Conservation (phyloP, 1,139 yeast species). For the Kodamaea plutei region DNA sequence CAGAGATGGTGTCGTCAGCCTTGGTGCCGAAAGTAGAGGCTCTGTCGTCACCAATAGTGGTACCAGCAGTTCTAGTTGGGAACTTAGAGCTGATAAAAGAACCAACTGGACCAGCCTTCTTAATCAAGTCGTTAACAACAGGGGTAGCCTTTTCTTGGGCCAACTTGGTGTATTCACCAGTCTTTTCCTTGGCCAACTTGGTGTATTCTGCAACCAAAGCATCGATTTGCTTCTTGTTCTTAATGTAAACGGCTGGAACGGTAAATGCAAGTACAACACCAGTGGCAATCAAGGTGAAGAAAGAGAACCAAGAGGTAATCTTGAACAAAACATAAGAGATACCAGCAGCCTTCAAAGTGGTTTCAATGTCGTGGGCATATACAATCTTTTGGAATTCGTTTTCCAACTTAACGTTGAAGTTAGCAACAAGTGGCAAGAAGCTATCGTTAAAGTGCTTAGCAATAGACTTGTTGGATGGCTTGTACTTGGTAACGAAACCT, state of each 20-base stretch:
- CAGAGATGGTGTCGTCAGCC: slow-evolving; percentile 21
- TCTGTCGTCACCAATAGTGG: slow-evolving; percentile 54
- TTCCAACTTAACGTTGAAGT: slow-evolving; percentile 41
- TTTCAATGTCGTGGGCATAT: slow-evolving; percentile 62
- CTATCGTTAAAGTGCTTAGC: slow-evolving; percentile 39
- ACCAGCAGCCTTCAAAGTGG: slow-evolving; percentile 72
- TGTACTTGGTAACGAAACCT: slow-evolving; percentile 66
- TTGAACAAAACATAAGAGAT: slow-evolving; percentile 60
- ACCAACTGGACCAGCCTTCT: slow-evolving; percentile 64
- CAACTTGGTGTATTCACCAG: slow-evolving; percentile 44
- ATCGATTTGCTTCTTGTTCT: slow-evolving; percentile 79
- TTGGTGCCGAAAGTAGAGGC: slow-evolving; percentile 26
- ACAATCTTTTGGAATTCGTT: slow-evolving; percentile 52
- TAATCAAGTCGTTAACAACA: slow-evolving; percentile 40
- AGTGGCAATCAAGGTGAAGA: slow-evolving; percentile 61
- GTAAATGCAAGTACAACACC: slow-evolving; percentile 65
- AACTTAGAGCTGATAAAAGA: slow-evolving; percentile 53
- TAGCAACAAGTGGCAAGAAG: slow-evolving; percentile 43
- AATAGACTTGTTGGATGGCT: slow-evolving; percentile 42
- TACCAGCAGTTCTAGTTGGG: slow-evolving; percentile 70
- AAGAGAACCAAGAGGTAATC: slow-evolving; percentile 72
- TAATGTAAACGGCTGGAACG: slow-evolving; percentile 68
- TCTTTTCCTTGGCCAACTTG: slow-evolving; percentile 53
- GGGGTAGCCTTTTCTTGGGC: slow-evolving; percentile 57
- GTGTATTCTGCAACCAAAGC: slow-evolving; percentile 58